These are phyloP conservation scores for Irpex rosettiformis DNA, from an alignment of 1,284 basidiomycete species.

Conservation along the genomic window DNA sequence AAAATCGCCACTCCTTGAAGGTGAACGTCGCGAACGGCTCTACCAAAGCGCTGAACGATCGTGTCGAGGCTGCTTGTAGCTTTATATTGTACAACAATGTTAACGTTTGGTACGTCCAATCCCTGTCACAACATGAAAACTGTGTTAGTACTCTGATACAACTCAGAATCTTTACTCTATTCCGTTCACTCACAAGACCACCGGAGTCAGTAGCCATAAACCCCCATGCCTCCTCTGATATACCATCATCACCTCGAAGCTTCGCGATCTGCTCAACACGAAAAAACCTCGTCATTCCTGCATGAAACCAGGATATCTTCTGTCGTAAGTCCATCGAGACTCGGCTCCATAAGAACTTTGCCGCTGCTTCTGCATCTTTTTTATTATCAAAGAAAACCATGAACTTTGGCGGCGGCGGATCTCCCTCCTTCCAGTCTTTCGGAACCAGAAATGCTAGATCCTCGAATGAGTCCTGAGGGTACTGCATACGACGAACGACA, in stretches of 20 bases:
- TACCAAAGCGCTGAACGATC: slow-evolving; percentile 19
- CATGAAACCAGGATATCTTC: slow-evolving; percentile 22
- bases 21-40: slow-evolving; percentile 11
- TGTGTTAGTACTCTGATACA: no score
- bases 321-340: slow-evolving; percentile 9
- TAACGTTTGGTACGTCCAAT: slow-evolving; percentile 31
- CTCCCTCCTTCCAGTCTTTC: slow-evolving; percentile 9
- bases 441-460: slow-evolving; percentile 9
- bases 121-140: slow-evolving; percentile 20
- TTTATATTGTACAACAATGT: slow-evolving; percentile 31
- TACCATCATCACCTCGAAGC: slow-evolving; percentile 10
- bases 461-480: not conserved
- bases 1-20: slow-evolving; percentile 15
- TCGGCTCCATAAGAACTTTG: slow-evolving; percentile 9
- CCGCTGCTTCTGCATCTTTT: slow-evolving; percentile 9
- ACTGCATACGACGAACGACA: slow-evolving; percentile 4
- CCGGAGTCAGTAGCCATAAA: slow-evolving; percentile 28
- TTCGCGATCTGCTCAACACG: slow-evolving; percentile 17
- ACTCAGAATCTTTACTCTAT: not conserved
- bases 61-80: slow-evolving; percentile 8
- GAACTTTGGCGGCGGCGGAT: not conserved
- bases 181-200: slow-evolving; percentile 29
- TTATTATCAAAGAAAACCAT: slow-evolving; percentile 23
- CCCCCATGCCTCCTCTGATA: slow-evolving; percentile 18
- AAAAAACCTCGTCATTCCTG: slow-evolving; percentile 16